Conservation (phyloP, 495 filamentous ascomycete genomes). For the Cladorrhinum samala region DNA sequence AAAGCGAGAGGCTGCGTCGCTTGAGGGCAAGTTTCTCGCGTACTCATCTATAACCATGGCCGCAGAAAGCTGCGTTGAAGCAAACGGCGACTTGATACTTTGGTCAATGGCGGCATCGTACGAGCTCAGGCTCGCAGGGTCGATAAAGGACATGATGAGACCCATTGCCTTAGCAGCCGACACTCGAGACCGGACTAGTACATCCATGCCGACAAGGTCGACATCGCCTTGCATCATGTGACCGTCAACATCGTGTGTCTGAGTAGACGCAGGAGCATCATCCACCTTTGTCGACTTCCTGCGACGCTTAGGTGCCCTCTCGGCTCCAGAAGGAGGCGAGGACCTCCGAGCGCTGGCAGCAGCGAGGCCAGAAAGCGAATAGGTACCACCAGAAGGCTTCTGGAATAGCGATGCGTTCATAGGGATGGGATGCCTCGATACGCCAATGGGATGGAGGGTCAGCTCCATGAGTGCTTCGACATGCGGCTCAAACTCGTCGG, state of each 20-base stretch:
- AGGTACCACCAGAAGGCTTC: slow-evolving; percentile 86
- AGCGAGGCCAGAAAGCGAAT: slow-evolving; percentile 46
- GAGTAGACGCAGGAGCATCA: slow-evolving; percentile 50
- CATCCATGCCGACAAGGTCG: slow-evolving; percentile 84
- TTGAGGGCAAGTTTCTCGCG: slow-evolving; percentile 50
- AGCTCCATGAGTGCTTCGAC: slow-evolving; percentile 71
- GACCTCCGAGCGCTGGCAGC: slow-evolving; percentile 47
- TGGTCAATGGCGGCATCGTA: slow-evolving; percentile 55
- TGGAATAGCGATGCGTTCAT: slow-evolving; percentile 87
- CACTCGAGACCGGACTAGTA: slow-evolving; percentile 80
- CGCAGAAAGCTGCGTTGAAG: slow-evolving; percentile 77
- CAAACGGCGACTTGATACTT: slow-evolving; percentile 62
- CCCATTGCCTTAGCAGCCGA: slow-evolving; percentile 81
- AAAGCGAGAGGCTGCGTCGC: slow-evolving; percentile 40
- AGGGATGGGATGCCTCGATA: slow-evolving; percentile 77
- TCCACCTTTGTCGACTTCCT: slow-evolving; percentile 80
- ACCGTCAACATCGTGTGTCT: slow-evolving; percentile 89
- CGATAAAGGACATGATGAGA: slow-evolving; percentile 59
- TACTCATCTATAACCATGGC: slow-evolving; percentile 88
- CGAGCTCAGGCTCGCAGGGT: slow-evolving; percentile 37
- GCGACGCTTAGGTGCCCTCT: slow-evolving; percentile 58
- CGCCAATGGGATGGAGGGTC: slow-evolving; percentile 83
- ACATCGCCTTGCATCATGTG: slow-evolving; percentile 97
- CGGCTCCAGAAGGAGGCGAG: slow-evolving; percentile 51
- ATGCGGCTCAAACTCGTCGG: slow-evolving; percentile 60